A percentile compares a stretch with the other conserved stretches of the same genome.
phyloP scores from a whole-genome alignment of 345 rosid genomes.

The Eutrema yunnanense region DNA sequence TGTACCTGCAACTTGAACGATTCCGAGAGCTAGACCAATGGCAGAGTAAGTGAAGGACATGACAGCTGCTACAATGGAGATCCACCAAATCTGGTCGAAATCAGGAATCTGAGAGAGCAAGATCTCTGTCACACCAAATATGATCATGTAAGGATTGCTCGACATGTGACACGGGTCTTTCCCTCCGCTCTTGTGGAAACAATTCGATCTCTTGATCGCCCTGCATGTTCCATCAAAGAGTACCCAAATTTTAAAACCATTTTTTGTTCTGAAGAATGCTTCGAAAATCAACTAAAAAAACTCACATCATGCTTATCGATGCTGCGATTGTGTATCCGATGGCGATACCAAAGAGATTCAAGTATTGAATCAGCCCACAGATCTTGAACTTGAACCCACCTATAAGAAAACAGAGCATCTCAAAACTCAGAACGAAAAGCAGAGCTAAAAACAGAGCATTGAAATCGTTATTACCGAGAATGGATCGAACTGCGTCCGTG shows the following conservation, averaged over 20 bases:
- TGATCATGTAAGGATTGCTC: constrained; percentile 70
- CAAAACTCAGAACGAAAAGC: neutral
- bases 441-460: neutral
- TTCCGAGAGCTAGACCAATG: constrained; percentile 85
- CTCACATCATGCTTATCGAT: constrained; percentile 77
- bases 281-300: neutral
- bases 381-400: constrained; percentile 66
- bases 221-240: constrained; percentile 29
- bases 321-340: constrained; percentile 78
- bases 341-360: constrained; percentile 62
- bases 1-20: constrained; percentile 59
- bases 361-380: constrained; percentile 63
- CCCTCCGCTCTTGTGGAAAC: constrained; percentile 62
- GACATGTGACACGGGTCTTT: constrained; percentile 57
- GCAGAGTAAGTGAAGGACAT: constrained; percentile 94
- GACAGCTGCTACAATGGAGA: constrained; percentile 79
- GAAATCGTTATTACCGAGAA: constrained; percentile 42
- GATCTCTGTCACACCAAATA: constrained; percentile 59
- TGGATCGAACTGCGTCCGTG: constrained; percentile 67
- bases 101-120: constrained; percentile 77
- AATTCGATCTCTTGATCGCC: constrained; percentile 77
- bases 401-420: constrained; percentile 7
- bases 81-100: constrained; percentile 87
- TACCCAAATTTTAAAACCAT: neutral
- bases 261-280: neutral